Base-by-base conservation (phyloP, 768 basidiomycete species). In the Candolleomyces eurysporus region DNA sequence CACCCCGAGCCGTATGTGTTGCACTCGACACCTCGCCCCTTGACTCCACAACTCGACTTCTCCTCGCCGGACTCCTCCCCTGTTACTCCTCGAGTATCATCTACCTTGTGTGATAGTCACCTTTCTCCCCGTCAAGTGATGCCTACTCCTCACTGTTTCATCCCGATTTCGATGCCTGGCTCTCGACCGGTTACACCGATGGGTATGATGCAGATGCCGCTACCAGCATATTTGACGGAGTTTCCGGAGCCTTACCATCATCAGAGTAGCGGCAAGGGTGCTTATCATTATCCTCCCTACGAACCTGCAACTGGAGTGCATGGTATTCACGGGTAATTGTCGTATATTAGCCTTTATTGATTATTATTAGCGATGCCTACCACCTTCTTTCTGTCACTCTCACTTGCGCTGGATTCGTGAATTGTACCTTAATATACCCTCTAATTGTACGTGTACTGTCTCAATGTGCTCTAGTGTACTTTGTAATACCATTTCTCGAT, bases 1-100 rank as follows among this genome's bases (percentile, higher is more conserved):
- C 32, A 55, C 32, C 32, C 22, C 14, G 39, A 36, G 16, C 16
- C 31, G 10, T 55, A 55, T 42, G n/a, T 36, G 11, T 11, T 21
- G 16, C 53, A 55, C 7, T 40, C 53, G 7, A 52, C 51, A 11
- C 53, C 53, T 36, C 32, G 53, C 13, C 17, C 11, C n/a, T 6
- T 36, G 17, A 55, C 53, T 14, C 53, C 53, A 11, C 53, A 55
- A 22, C 21, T 55, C 10, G 13, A 16, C 53, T 42, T 32, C 19
- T 40, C 53, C 32, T 55, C 53, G 31, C 19, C 53, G 32, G 53
- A 55, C 10, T 55, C 53, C 31, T 55, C 53, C 16, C 53, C 53
- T 17, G 17, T n/a, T 11, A 11, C 32, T 7, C 14, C 32, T 11
- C 31, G 21, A 8, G 26, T 52, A 3, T 52, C 30, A 8, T 16